Evolutionary conservation across 805 yeast species (phyloP).

Genomic region (Candida vaughaniae): DNA sequence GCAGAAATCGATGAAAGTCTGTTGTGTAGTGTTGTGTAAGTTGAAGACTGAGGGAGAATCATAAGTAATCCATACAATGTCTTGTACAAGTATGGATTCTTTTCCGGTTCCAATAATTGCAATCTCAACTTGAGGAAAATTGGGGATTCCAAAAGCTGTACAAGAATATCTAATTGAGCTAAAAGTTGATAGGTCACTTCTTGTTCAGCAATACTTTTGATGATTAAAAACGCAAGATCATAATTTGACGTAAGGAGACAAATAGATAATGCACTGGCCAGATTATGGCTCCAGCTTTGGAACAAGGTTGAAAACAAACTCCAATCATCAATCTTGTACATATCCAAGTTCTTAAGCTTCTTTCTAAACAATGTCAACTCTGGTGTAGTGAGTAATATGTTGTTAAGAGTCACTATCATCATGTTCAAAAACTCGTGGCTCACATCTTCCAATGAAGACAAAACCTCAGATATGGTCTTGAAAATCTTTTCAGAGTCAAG

Average conservation of each 20-base stretch:
- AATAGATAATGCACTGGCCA: constrained; percentile 82
- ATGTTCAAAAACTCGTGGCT: constrained; percentile 72
- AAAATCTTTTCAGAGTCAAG: constrained; percentile 82
- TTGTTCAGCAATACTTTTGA: constrained; percentile 75
- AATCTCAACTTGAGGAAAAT: constrained; percentile 83
- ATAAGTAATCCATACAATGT: constrained; percentile 89
- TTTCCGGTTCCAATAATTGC: constrained; percentile 85
- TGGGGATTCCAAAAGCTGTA: constrained; percentile 89
- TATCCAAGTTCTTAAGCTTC: constrained; percentile 57
- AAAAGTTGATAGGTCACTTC: constrained; percentile 78
- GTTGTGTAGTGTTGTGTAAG: constrained; percentile 78
- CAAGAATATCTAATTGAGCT: constrained; percentile 84
- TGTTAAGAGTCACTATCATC: constrained; percentile 84
- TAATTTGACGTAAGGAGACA: constrained; percentile 86
- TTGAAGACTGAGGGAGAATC: constrained; percentile 92
- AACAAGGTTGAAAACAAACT: constrained; percentile 72
- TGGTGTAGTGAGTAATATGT: constrained; percentile 80
- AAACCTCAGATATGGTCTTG: constrained; percentile 72
- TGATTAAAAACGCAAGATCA: constrained; percentile 79
- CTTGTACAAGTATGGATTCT: constrained; percentile 76
- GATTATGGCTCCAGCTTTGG: constrained; percentile 88
- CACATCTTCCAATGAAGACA: constrained; percentile 49
- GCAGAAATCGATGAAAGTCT: constrained; percentile 63
- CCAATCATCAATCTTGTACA: constrained; percentile 56
- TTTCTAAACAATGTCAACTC: constrained; percentile 72